Percentiles rank a stretch among this genome's conserved stretches.
Conservation (phyloP, 495 filamentous ascomycete species). For the Geoglossum glabrum region DNA sequence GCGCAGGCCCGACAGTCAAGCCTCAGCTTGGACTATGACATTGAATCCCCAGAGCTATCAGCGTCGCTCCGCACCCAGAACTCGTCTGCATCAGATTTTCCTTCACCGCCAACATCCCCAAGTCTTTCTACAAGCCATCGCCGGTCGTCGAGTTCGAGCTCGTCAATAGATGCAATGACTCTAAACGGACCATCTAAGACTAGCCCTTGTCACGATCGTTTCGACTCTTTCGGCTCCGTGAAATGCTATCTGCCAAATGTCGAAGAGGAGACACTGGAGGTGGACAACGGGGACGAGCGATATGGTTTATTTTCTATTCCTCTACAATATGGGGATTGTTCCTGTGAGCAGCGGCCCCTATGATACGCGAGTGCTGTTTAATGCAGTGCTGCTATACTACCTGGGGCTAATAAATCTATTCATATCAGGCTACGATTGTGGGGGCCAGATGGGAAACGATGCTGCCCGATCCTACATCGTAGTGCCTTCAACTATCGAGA, state of each 20-base stretch:
- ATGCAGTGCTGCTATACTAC: too few species aligned
- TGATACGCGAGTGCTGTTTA: too few species aligned
- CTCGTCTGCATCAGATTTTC: constrained; percentile 35
- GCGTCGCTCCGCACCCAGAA: constrained; percentile 11
- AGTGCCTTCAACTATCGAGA: constrained; percentile 14
- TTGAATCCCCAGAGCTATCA: constrained; percentile 3
- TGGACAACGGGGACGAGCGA: constrained; percentile 21
- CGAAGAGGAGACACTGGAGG: constrained; percentile 28
- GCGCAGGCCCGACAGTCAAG: not conserved
- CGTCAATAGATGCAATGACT: constrained; percentile 20
- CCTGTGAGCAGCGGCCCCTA: not conserved
- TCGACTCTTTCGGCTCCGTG: constrained; percentile 23
- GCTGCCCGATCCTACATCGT: not conserved
- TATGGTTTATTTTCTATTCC: not conserved
- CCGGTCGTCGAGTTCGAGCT: constrained; percentile 40
- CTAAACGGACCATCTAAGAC: constrained; percentile 28
- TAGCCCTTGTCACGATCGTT: constrained; percentile 26
- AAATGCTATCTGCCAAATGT: constrained; percentile 30
- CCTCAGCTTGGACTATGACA: not conserved
- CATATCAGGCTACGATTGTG: constrained; percentile 1
- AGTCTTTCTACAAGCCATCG: constrained; percentile 34
- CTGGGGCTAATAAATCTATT: not conserved
- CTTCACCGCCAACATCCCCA: constrained; percentile 40
- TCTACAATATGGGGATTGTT: not conserved
- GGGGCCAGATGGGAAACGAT: not conserved